A percentile compares a stretch with the other conserved stretches of the same genome.
Evolutionary conservation across 1,284 basidiomycete genomes (phyloP).

Genomic region (Moesziomyces antarcticus): DNA sequence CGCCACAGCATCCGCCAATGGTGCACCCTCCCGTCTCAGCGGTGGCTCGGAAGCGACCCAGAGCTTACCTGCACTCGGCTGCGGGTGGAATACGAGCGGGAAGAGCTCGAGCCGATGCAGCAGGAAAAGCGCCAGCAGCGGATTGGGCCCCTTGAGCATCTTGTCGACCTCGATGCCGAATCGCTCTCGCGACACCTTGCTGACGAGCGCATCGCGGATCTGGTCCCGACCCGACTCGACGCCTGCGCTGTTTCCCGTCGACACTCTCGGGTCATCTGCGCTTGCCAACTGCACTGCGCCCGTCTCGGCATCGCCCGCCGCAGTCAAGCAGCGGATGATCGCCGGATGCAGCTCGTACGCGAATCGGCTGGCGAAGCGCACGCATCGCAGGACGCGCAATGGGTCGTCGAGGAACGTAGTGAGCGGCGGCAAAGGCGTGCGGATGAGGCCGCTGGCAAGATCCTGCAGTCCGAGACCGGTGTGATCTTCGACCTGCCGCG

Average conservation of each 20-base stretch:
- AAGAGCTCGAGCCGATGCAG: slow-evolving; percentile 57
- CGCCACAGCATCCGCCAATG: slow-evolving; percentile 19
- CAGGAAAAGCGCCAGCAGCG: slow-evolving; percentile 53
- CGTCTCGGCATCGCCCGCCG: slow-evolving; percentile 11
- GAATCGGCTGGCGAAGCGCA: slow-evolving; percentile 91
- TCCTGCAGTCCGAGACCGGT: slow-evolving; percentile 85
- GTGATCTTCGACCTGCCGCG: slow-evolving; percentile 86
- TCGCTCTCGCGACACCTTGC: slow-evolving; percentile 66
- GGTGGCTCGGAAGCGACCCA: not conserved
- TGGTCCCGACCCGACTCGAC: slow-evolving; percentile 63
- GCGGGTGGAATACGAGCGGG: slow-evolving; percentile 56
- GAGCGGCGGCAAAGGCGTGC: slow-evolving; percentile 86
- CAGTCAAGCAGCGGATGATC: slow-evolving; percentile 69
- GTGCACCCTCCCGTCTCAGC: slow-evolving; percentile 1
- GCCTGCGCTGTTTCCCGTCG: slow-evolving; percentile 6
- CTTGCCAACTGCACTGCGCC: slow-evolving; percentile 17
- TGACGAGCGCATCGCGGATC: slow-evolving; percentile 70
- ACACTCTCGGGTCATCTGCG: slow-evolving; percentile 35
- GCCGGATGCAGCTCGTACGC: slow-evolving; percentile 83
- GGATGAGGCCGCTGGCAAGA: slow-evolving; percentile 80
- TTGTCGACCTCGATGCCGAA: slow-evolving; percentile 68
- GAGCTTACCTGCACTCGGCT: slow-evolving; percentile 33
- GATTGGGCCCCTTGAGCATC: slow-evolving; percentile 65
- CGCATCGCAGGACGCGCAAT: slow-evolving; percentile 85
- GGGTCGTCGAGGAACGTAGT: slow-evolving; percentile 96